These are phyloP conservation scores for Fusarium mexicanum DNA, from an alignment of 2,329 filamentous ascomycete genomes.

Conservation along the genomic window DNA sequence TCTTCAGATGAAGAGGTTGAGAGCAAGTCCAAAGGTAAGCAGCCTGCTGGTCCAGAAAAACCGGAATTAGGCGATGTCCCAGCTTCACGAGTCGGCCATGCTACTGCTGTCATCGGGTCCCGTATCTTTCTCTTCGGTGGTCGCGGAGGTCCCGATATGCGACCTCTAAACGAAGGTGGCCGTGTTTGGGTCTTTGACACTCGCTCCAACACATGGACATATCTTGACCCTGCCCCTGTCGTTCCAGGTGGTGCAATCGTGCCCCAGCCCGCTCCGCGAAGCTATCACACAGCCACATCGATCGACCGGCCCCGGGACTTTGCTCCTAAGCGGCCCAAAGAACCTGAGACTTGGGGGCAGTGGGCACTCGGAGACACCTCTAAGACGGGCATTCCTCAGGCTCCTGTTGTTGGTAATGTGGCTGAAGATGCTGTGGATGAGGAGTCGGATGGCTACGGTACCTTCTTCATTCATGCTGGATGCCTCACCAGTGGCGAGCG, in stretches of 20 bases:
- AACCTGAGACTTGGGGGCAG: conserved; percentile 61
- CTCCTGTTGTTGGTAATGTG: conserved; percentile 65
- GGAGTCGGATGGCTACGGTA: conserved; percentile 70
- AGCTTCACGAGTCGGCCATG: conserved; percentile 75
- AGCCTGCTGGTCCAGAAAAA: conserved; percentile 41
- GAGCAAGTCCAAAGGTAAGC: conserved; percentile 54
- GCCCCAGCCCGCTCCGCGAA: conserved; percentile 69
- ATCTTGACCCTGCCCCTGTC: conserved; percentile 65
- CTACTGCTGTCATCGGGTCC: conserved; percentile 72
- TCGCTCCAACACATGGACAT: conserved; percentile 69
- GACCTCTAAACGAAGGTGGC: conserved; percentile 77
- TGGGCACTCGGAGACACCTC: conserved; percentile 66
- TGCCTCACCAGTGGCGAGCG: conserved; percentile 71
- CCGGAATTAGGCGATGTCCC: conserved; percentile 62
- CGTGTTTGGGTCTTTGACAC: conserved; percentile 81
- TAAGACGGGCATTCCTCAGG: conserved; percentile 66
- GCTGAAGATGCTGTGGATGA: conserved; percentile 68
- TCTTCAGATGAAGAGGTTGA: conserved; percentile 29
- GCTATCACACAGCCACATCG: conserved; percentile 73
- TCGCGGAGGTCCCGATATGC: conserved; percentile 73
- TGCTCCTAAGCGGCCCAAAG: conserved; percentile 46
- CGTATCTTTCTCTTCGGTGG: conserved; percentile 86
- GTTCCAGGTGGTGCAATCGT: conserved; percentile 53
- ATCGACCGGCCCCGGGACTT: conserved; percentile 67
- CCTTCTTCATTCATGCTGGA: conserved; percentile 80